Evolutionary conservation across 352 stramenopile species (phyloP).

Genomic region (Phytophthora citricola): DNA sequence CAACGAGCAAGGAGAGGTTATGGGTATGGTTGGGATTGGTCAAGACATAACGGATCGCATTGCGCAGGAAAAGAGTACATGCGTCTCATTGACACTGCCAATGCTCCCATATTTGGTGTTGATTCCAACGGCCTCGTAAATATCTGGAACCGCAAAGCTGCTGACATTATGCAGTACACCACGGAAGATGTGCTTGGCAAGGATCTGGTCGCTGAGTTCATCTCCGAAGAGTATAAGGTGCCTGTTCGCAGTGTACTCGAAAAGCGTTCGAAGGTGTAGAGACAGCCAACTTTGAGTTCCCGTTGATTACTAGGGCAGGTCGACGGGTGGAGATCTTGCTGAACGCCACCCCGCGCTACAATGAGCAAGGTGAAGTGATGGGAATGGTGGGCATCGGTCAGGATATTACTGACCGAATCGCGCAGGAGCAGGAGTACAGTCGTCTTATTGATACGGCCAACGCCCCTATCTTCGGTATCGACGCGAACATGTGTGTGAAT

Average conservation of each 20-base stretch:
- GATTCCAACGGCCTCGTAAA: constrained; percentile 62
- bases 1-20: constrained; percentile 58
- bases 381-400: constrained; percentile 83
- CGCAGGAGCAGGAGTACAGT: constrained; percentile 72
- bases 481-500: constrained; percentile 66
- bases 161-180: constrained; percentile 81
- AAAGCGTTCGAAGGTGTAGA: constrained; percentile 61
- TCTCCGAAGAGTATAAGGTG: constrained; percentile 40
- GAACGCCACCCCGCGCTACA: constrained; percentile 72
- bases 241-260: constrained; percentile 40
- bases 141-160: constrained; percentile 82
- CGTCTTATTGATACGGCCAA: constrained; percentile 80
- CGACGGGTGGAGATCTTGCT: constrained; percentile 56
- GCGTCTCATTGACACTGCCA: constrained; percentile 72
- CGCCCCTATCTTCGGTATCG: constrained; percentile 75
- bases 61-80: constrained; percentile 71
- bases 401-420: constrained; percentile 68
- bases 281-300: constrained; percentile 86
- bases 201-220: constrained; percentile 68
- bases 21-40: constrained; percentile 64
- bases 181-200: constrained; percentile 81
- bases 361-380: constrained; percentile 73
- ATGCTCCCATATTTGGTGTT: constrained; percentile 76
- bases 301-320: constrained; percentile 55
- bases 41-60: constrained; percentile 68